phyloP scores from a whole-genome alignment of 225 moss, liverwort and hornwort species.

The Polytrichum commune region DNA sequence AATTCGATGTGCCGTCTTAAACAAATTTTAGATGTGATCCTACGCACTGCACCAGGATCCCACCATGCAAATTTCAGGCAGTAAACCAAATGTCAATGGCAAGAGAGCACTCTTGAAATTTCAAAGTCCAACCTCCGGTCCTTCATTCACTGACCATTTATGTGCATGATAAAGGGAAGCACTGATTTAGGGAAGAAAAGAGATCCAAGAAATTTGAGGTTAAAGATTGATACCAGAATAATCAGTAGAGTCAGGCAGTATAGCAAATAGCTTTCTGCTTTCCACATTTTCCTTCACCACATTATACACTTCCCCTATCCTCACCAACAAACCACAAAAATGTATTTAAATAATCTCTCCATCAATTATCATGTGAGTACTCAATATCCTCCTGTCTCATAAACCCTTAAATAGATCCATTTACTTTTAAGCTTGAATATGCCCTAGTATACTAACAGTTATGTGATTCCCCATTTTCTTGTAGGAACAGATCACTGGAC shows the following conservation, averaged over 20 bases:
- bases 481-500: too few relatives aligned
- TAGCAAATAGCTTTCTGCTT: constrained; percentile 40
- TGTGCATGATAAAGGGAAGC: too few relatives aligned
- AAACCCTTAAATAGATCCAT: too few relatives aligned
- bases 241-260: constrained; percentile 42
- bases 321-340: constrained; percentile 11
- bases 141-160: too few relatives aligned
- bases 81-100: neutral
- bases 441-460: too few relatives aligned
- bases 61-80: neutral
- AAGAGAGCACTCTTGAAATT: neutral
- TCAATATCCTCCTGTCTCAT: too few relatives aligned
- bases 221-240: constrained; percentile 32
- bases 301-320: constrained; percentile 37
- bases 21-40: constrained; percentile 40
- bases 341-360: too few relatives aligned
- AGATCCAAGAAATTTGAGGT: too few relatives aligned
- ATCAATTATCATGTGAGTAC: too few relatives aligned
- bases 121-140: neutral
- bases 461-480: too few relatives aligned
- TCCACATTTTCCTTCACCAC: constrained; percentile 45
- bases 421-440: too few relatives aligned
- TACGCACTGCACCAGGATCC: constrained; percentile 36
- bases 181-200: too few relatives aligned
- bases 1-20: constrained; percentile 40